Evolutionary conservation across 352 stramenopile species (phyloP).

Genomic region (Pilasporangium apinafurcum): DNA sequence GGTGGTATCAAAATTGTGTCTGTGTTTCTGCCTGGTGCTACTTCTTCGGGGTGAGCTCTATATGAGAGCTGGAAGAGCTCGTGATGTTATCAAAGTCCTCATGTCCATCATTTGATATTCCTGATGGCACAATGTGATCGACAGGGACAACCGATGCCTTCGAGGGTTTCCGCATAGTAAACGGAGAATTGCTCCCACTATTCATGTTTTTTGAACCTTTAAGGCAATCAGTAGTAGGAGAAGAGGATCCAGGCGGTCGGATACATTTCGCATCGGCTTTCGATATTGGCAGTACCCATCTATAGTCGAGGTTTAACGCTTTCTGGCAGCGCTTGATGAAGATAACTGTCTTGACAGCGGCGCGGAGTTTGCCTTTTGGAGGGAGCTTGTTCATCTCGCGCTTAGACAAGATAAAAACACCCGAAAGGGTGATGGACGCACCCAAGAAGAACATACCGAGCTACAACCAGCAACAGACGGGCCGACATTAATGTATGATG

Average conservation of each 20-base stretch:
- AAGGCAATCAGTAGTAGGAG: too few relatives aligned
- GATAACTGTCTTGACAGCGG: conserved; percentile 44
- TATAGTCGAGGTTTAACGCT: conserved; percentile 36
- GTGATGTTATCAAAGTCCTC: conserved; percentile 3
- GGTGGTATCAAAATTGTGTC: neutral
- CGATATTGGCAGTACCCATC: conserved; percentile 28
- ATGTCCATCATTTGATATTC: conserved; percentile 2
- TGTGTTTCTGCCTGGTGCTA: neutral
- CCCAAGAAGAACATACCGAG: conserved; percentile 72
- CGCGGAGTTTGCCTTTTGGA: conserved; percentile 33
- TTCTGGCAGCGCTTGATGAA: conserved; percentile 68
- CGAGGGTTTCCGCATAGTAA: conserved; percentile 18
- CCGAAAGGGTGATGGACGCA: conserved; percentile 57
- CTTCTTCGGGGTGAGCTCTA: conserved; percentile 14
- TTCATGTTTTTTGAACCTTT: conserved; percentile 1
- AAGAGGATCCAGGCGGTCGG: too few relatives aligned
- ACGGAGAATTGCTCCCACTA: neutral
- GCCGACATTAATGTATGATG: neutral
- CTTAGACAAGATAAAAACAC: conserved; percentile 60
- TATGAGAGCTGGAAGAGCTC: conserved; percentile 10
- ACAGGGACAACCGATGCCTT: conserved; percentile 66
- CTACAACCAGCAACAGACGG: conserved; percentile 1
- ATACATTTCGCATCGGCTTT: neutral
- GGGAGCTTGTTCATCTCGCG: conserved; percentile 63
- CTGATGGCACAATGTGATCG: conserved; percentile 5